These are phyloP conservation scores for Danielia reshetovae DNA, from an alignment of 805 yeast genomes.

Conservation along the genomic window DNA sequence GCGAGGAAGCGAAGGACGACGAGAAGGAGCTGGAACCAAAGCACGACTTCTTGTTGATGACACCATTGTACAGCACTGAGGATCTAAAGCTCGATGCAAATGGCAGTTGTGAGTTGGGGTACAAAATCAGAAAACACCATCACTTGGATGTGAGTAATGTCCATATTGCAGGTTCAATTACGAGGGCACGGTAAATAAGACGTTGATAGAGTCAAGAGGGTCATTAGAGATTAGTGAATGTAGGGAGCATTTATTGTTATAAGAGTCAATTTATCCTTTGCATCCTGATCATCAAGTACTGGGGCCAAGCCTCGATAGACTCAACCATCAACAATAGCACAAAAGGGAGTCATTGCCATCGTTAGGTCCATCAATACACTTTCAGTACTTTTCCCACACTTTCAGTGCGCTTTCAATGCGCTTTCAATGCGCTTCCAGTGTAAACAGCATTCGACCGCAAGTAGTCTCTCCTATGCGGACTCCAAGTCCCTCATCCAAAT, in stretches of 20 bases:
- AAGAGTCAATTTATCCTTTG: not conserved
- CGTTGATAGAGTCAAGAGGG: not conserved
- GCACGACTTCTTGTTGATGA: constrained; percentile 8
- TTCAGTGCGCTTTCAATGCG: too few species aligned
- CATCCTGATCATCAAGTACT: too few species aligned
- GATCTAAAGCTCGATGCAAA: constrained; percentile 20
- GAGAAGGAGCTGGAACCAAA: not conserved
- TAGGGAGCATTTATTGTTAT: not conserved
- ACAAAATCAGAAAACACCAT: constrained; percentile 39
- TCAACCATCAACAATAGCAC: too few species aligned
- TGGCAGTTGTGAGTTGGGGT: constrained; percentile 40
- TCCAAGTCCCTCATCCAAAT: too few species aligned
- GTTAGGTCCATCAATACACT: too few species aligned
- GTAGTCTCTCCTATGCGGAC: too few species aligned
- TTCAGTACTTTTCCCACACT: too few species aligned
- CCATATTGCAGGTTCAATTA: constrained; percentile 24
- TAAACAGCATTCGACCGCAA: too few species aligned
- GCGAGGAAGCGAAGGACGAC: not conserved
- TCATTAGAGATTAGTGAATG: not conserved
- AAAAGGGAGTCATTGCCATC: too few species aligned
- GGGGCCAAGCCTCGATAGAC: too few species aligned
- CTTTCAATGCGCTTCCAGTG: too few species aligned
- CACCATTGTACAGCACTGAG: constrained; percentile 7
- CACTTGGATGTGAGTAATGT: constrained; percentile 37
- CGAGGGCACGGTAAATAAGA: constrained; percentile 8